Percentiles rank a stretch among this genome's conserved stretches.
phyloP scores from a whole-genome alignment of 352 stramenopile species.

The Globisporangium irregulare region DNA sequence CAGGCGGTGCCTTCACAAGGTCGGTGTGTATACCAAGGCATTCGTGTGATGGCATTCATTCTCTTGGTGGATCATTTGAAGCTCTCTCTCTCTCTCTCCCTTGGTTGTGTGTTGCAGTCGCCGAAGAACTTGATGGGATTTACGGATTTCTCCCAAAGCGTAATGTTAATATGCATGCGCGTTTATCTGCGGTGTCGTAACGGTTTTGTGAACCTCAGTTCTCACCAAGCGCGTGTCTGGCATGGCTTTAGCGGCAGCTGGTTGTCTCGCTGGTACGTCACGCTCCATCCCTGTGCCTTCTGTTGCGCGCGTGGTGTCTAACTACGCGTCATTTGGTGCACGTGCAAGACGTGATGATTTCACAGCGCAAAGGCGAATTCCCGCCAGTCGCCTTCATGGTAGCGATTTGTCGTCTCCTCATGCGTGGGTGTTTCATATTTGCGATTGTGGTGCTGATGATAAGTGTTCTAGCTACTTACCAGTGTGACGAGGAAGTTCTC shows the following conservation, averaged over 20 bases:
- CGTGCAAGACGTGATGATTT: constrained; percentile 71
- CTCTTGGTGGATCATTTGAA: neutral
- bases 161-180: constrained; percentile 1
- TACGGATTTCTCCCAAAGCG: constrained; percentile 58
- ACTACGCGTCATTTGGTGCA: constrained; percentile 3
- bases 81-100: neutral
- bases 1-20: constrained; percentile 43
- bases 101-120: constrained; percentile 24
- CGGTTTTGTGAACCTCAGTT: neutral
- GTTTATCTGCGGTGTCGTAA: neutral
- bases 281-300: neutral
- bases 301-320: neutral
- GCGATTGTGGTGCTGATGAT: neutral
- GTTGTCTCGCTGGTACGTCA: constrained; percentile 49
- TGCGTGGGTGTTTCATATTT: neutral
- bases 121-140: constrained; percentile 45
- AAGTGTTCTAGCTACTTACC: constrained; percentile 12
- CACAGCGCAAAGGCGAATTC: constrained; percentile 63
- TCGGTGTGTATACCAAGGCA: constrained; percentile 1
- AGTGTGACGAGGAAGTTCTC: constrained; percentile 35
- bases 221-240: neutral
- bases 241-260: constrained; percentile 31
- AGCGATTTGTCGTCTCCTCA: neutral
- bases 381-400: constrained; percentile 73
- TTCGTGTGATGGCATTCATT: too few species aligned